A percentile compares a stretch with the other conserved stretches of the same genome.
Conservation (phyloP, 331 rosid species). For the Quercus tomentella region DNA sequence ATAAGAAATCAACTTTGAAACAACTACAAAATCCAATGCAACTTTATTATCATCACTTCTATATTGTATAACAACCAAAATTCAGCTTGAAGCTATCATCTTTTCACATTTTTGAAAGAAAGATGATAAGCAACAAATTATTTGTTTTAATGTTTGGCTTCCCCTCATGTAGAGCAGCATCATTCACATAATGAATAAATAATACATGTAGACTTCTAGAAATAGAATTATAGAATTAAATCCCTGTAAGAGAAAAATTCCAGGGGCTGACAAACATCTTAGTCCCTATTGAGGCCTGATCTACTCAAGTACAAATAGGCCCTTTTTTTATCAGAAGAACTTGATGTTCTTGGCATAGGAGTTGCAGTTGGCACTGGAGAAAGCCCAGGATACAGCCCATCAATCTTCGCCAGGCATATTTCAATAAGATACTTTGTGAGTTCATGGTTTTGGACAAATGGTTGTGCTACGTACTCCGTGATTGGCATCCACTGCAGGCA, state of each 20-base stretch:
- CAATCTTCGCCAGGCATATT: conserved; percentile 47
- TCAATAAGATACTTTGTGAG: conserved; percentile 29
- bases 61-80: neutral
- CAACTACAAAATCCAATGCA: neutral
- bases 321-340: conserved; percentile 16
- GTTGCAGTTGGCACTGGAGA: conserved; percentile 25
- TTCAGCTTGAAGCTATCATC: neutral
- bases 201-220: neutral
- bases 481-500: conserved; percentile 80
- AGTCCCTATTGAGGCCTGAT: conserved; percentile 28
- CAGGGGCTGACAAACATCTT: neutral
- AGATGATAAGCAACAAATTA: neutral
- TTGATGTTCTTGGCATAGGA: neutral
- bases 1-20: neutral
- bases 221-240: neutral
- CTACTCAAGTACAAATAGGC: conserved; percentile 45
- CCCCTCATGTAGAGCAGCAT: neutral
- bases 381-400: conserved; percentile 58
- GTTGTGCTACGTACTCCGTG: conserved; percentile 61
- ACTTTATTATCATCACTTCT: neutral
- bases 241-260: too few relatives aligned
- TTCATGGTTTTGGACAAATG: conserved; percentile 44
- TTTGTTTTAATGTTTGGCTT: neutral
- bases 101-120: neutral
- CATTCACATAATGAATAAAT: conserved; percentile 17